Evolutionary conservation across 2,329 filamentous ascomycete genomes (phyloP).

Genomic region (Venturia aucupariae): DNA sequence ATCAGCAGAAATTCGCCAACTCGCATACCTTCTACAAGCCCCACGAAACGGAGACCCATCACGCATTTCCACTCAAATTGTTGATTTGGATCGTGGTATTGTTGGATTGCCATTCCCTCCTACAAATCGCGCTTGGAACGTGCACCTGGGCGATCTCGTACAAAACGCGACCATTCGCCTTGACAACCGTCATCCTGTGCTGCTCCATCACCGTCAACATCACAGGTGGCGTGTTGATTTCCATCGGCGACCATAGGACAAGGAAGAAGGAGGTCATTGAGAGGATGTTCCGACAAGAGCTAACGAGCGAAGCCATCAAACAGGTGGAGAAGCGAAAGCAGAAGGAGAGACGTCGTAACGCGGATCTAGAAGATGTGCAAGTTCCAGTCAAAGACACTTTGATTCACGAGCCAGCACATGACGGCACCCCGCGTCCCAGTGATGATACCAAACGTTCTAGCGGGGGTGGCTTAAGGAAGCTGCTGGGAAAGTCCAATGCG

Average conservation of each 20-base stretch:
- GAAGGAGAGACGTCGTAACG: neutral
- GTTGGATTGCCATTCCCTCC: conserved; percentile 67
- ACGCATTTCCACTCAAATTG: conserved; percentile 65
- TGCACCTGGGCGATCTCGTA: conserved; percentile 74
- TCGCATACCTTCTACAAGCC: conserved; percentile 86
- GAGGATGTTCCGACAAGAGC: conserved; percentile 63
- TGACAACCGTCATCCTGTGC: conserved; percentile 74
- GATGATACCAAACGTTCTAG: neutral
- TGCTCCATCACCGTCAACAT: conserved; percentile 72
- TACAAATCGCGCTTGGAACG: conserved; percentile 71
- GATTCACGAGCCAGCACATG: neutral
- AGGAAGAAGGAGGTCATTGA: conserved; percentile 81
- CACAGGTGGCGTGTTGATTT: conserved; percentile 66
- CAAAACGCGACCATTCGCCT: conserved; percentile 55
- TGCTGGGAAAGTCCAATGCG: neutral
- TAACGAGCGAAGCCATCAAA: conserved; percentile 58
- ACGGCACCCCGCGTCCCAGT: neutral
- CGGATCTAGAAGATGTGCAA: neutral
- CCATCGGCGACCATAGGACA: conserved; percentile 63
- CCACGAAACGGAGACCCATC: conserved; percentile 73
- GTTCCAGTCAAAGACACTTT: neutral
- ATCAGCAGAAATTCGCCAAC: conserved; percentile 70
- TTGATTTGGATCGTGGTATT: conserved; percentile 71
- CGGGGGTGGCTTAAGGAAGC: neutral
- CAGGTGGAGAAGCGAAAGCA: conserved; percentile 41